A percentile compares a stretch with the other conserved stretches of the same genome.
These are phyloP conservation scores for Harringtonia lauricola DNA, from an alignment of 2,329 filamentous ascomycete genomes.

Conservation along the genomic window DNA sequence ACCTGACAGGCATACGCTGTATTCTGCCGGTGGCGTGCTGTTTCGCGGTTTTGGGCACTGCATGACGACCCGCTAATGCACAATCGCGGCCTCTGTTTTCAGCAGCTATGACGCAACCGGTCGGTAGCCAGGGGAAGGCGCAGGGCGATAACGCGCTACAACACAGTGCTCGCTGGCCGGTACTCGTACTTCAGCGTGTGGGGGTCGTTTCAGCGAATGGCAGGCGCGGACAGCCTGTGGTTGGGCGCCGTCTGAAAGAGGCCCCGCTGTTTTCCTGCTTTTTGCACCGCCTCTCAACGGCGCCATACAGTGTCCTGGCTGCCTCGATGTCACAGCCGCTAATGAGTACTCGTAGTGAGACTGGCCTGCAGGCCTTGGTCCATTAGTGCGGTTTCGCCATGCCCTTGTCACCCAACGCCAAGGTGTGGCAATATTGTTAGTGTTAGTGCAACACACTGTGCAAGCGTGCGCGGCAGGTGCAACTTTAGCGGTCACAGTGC, in stretches of 20 bases:
- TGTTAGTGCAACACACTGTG: not conserved
- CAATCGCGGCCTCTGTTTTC: too few relatives aligned
- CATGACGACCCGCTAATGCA: too few relatives aligned
- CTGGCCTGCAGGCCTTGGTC: not conserved
- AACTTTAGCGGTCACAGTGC: not conserved
- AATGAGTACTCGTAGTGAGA: conserved; percentile 1
- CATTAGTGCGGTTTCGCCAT: not conserved
- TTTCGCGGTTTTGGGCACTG: too few relatives aligned
- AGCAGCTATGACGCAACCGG: too few relatives aligned
- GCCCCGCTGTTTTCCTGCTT: not conserved
- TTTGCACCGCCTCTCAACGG: not conserved
- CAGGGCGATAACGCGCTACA: too few relatives aligned
- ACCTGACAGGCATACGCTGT: too few relatives aligned
- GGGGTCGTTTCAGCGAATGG: not conserved
- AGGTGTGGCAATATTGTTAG: not conserved
- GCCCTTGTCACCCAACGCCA: not conserved
- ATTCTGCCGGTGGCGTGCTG: too few relatives aligned
- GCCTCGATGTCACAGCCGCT: not conserved
- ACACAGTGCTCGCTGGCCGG: too few relatives aligned
- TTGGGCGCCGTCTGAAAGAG: not conserved
- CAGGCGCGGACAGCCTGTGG: not conserved
- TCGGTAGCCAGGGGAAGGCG: too few relatives aligned
- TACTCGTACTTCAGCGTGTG: not conserved
- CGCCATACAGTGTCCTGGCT: not conserved
- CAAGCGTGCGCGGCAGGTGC: not conserved